These are phyloP conservation scores for Teratosphaeria gauchensis DNA, from an alignment of 2,329 filamentous ascomycete species.

Conservation along the genomic window DNA sequence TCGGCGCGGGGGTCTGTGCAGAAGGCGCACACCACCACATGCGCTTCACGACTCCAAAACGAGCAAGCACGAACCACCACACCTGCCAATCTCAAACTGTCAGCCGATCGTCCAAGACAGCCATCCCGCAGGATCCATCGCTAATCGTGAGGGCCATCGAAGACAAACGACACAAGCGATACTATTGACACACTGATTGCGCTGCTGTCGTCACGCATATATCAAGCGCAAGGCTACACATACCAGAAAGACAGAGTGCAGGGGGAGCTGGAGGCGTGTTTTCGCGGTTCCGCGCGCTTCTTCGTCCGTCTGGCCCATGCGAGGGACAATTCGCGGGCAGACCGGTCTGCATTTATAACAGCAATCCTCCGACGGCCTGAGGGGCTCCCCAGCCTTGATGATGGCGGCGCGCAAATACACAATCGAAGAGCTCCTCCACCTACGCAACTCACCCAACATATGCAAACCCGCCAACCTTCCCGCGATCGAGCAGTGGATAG, in stretches of 20 bases:
- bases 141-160: not conserved
- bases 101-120: not conserved
- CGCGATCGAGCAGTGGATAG: constrained; percentile 92
- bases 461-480: constrained; percentile 69
- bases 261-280: not conserved
- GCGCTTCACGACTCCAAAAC: not conserved
- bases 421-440: constrained; percentile 61
- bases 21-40: not conserved
- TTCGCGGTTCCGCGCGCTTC: not conserved
- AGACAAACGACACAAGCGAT: not conserved
- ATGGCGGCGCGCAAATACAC: constrained; percentile 53
- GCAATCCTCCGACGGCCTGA: not conserved
- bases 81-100: not conserved
- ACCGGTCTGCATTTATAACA: not conserved
- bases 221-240: not conserved
- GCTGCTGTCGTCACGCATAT: not conserved
- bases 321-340: not conserved
- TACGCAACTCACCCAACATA: constrained; percentile 76
- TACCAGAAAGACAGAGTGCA: not conserved
- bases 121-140: not conserved
- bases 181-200: not conserved
- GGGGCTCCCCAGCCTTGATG: constrained; percentile 4
- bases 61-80: not conserved
- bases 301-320: not conserved
- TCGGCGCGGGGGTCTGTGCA: not conserved